phyloP scores from a whole-genome alignment of 140 eudicot species.

The Stevia rebaudiana region DNA sequence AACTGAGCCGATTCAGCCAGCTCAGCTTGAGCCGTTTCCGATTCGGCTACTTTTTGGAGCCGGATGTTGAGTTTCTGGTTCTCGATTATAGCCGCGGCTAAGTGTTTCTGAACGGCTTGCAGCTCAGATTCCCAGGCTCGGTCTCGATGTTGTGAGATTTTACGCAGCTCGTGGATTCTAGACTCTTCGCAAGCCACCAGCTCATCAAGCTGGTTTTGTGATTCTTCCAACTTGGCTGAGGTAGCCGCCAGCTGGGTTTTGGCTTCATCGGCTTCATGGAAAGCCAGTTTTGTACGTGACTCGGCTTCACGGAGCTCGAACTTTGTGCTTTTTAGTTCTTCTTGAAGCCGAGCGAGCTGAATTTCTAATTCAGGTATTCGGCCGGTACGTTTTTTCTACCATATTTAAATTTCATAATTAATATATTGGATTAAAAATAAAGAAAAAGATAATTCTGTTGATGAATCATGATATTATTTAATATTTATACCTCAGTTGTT shows the following conservation, averaged over 20 bases:
- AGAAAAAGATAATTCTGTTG: not conserved
- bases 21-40: constrained; percentile 45
- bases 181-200: constrained; percentile 66
- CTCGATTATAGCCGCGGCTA: constrained; percentile 58
- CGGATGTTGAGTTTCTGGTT: constrained; percentile 60
- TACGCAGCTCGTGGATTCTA: constrained; percentile 66
- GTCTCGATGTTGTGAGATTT: constrained; percentile 86
- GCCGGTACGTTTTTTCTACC: constrained; percentile 51
- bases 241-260: constrained; percentile 50
- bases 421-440: not conserved
- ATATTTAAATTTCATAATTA: not conserved
- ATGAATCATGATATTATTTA: not conserved
- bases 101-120: constrained; percentile 82
- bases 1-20: constrained; percentile 46
- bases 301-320: constrained; percentile 53
- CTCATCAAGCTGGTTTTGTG: no score
- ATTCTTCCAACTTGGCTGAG: constrained; percentile 50
- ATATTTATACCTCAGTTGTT: constrained; percentile 68
- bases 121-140: constrained; percentile 89
- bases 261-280: constrained; percentile 64
- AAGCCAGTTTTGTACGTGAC: constrained; percentile 46
- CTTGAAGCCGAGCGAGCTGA: constrained; percentile 62
- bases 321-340: constrained; percentile 62
- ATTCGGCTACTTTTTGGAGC: constrained; percentile 45
- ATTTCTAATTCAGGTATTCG: constrained; percentile 53